Base-by-base conservation (phyloP, 495 filamentous ascomycete species). In the Antarctomyces pellizariae region DNA sequence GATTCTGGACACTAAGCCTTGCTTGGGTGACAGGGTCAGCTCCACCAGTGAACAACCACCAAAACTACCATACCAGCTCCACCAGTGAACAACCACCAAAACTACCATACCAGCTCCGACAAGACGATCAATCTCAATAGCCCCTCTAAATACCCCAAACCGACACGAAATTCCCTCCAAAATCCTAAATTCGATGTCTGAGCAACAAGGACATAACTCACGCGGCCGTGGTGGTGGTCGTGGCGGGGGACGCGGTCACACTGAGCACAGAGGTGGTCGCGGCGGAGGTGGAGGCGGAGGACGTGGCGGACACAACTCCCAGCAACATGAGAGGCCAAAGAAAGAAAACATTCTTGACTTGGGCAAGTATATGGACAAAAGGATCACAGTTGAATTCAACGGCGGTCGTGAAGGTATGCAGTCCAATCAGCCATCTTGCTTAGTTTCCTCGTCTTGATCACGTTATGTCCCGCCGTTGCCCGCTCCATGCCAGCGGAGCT, bases 311-410 rank as follows among this genome's bases (percentile, higher is more conserved):
- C 47, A 43, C 3, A 42, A 46, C 22, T 38, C 46, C 19, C 54
- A 58, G 25, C 61, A 66, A 38, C 53, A 61, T 34, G 72, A 79
- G 45, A 71, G 75, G 36, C 78, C 82, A 33, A 92, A 91, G 64
- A 92, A 93, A 55, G 84, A 97, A 47, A 92, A 93, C 44, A 97
- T 97, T 41, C 64, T 97, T 12, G 86, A 97, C 37, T 53, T 97
- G 34, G 66, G 57, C 45, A 89, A 89, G 55, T 97, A 92, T 45
- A 80, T 90, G 69, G 86, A 95, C 49, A 84, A 92, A 62, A 60
- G 73, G 42, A 75, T 97, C 28, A 70, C 62, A 3, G 86, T 95
- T 33, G 93, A 95, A 53, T 95, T 97, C 46, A 92, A 76, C 42
- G 86, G 86, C 13, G 86, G 86, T 3, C 57, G 86, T 34, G 83